phyloP scores from a whole-genome alignment of 2,329 filamentous ascomycete genomes.

The Madurella mycetomatis region DNA sequence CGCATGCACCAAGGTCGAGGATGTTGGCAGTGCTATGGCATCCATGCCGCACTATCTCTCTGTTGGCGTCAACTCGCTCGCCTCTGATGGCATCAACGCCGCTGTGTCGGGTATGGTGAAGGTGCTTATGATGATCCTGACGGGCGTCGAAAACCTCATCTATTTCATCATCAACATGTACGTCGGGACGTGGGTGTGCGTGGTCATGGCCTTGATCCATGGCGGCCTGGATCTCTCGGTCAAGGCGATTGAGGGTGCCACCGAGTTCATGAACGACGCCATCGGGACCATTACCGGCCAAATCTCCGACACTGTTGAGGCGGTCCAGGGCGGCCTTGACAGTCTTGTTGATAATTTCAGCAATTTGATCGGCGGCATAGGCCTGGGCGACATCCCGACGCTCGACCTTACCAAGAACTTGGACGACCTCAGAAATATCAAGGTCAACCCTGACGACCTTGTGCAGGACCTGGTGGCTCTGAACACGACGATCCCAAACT shows the following conservation, averaged over 20 bases:
- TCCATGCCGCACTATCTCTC: constrained; percentile 98
- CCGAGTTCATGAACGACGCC: constrained; percentile 48
- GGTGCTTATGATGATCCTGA: constrained; percentile 73
- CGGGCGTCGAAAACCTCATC: constrained; percentile 79
- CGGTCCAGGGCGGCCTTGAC: constrained; percentile 47
- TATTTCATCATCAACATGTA: constrained; percentile 91
- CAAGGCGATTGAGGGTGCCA: constrained; percentile 36
- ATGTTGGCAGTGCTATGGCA: constrained; percentile 89
- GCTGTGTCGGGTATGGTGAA: constrained; percentile 75
- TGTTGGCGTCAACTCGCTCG: constrained; percentile 79
- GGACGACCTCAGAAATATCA: constrained; percentile 62
- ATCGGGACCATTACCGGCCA: constrained; percentile 48
- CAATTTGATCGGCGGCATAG: constrained; percentile 39
- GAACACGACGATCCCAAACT: constrained; percentile 76
- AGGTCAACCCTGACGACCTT: constrained; percentile 63
- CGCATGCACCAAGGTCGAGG: constrained; percentile 88
- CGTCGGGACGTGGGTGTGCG: constrained; percentile 83
- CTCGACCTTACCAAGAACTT: constrained; percentile 65
- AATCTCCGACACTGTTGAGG: constrained; percentile 50
- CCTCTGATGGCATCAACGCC: constrained; percentile 73
- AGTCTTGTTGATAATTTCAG: constrained; percentile 30
- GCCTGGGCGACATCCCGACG: constrained; percentile 41
- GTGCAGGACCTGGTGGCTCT: constrained; percentile 65
- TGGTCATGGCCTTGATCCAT: constrained; percentile 77
- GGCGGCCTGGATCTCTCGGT: constrained; percentile 68